These are phyloP conservation scores for Parietichytrium sp. DNA, from an alignment of 108 stramenopile species.

Conservation along the genomic window DNA sequence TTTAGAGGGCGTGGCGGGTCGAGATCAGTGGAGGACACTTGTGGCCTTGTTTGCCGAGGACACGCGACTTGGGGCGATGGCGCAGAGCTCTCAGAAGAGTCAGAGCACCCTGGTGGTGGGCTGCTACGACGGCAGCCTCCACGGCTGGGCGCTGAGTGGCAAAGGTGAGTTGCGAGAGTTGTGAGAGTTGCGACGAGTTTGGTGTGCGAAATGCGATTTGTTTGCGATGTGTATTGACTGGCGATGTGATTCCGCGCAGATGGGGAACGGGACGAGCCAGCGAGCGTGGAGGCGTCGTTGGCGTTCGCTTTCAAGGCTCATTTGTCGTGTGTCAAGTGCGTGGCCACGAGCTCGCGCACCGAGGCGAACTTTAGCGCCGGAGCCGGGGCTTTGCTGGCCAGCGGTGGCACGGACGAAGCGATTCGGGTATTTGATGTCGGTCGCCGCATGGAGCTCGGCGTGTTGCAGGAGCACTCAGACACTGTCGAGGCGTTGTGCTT, in stretches of 20 bases:
- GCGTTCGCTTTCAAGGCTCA: constrained; percentile 35
- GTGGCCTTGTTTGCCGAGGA: no score
- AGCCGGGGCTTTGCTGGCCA: not conserved
- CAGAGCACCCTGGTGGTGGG: not conserved
- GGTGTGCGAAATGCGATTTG: no score
- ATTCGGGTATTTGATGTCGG: not conserved
- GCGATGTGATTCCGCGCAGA: no score
- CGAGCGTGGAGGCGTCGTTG: not conserved
- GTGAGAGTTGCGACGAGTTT: no score
- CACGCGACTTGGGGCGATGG: no score
- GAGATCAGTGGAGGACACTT: no score
- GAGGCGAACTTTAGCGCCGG: constrained; percentile 15
- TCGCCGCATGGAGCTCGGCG: not conserved
- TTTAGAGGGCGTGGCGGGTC: no score
- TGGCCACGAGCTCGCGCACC: not conserved
- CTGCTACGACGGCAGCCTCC: constrained; percentile 36
- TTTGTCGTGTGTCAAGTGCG: not conserved
- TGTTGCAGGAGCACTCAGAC: constrained; percentile 29
- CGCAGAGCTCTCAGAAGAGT: no score
- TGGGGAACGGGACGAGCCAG: no score
- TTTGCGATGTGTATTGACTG: no score
- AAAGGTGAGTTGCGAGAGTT: no score
- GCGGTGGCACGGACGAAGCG: not conserved
- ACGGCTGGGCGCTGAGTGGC: no score
- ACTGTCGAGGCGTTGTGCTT: constrained; percentile 24